Base-by-base conservation (phyloP, 192 early-diverging fungal species). In the Podila epicladia region DNA sequence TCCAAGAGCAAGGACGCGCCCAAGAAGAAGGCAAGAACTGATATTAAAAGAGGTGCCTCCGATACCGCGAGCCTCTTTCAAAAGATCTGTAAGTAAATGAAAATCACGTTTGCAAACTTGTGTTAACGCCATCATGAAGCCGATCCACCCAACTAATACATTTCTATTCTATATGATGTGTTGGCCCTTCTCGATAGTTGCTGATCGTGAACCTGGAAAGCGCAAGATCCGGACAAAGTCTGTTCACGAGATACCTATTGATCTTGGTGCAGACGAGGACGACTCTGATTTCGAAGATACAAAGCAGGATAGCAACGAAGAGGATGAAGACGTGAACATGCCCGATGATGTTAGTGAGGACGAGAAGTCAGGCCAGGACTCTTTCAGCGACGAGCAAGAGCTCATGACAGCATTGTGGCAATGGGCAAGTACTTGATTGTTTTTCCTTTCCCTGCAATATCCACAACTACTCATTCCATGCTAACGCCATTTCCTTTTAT, bases 141-240 rank as follows among this genome's bases (percentile, higher is more conserved):
- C 41, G 41, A 45, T 45, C 35, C 41, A 45, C 15, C 24, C 19
- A 55, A 24, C 53, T 26, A 55, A 17, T 55, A 11, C 17, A 2
- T 7, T 1, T 13, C 53, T 55, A 24, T 26, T 24, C 24, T 24
- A 55, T 17, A 8, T 55, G 9, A 24, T 55, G 8, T 53, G 5
- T 55, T 55, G n/a, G 2, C 26, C 15, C 24, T 24, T 55, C 53
- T 24, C 24, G 5, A 22, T 24, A 85, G 84, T 85, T 57, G 84
- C 84, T 17, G 80, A 85, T 63, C 82, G 84, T 8, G 84, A 82
- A 48, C 84, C 84, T 29, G 73, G 82, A 31, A 85, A 85, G 70
- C 74, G 84, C 19, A 85, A 85, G 48, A 83, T 85, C 60, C 82
- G 77, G 58, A 75, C 82, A 32, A 82, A 77, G 48, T 71, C 71